Evolutionary conservation across 176 grass and related monocot species (phyloP).

Genomic region (Hsuehochloa calcarea): DNA sequence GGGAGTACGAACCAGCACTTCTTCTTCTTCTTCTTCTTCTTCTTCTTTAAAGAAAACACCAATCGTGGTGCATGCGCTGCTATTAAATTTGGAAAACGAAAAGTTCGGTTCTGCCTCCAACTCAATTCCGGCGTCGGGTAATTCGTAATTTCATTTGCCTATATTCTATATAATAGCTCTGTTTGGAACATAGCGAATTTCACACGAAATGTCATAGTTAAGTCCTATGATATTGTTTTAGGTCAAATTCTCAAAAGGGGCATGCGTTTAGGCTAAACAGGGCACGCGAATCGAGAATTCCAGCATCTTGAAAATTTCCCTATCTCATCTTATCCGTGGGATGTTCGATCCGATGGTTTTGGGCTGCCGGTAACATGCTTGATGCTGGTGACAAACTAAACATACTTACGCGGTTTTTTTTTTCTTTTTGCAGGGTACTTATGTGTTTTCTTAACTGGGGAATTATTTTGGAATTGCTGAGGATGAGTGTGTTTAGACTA

Average conservation of each 20-base stretch:
- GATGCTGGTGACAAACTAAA: not conserved
- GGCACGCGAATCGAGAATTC: not conserved
- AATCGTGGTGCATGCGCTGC: slow-evolving; percentile 12
- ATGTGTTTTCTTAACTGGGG: not conserved
- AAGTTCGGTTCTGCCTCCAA: slow-evolving; percentile 35
- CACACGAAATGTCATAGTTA: no score
- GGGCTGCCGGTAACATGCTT: not conserved
- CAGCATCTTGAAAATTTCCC: no score
- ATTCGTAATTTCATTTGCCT: no score
- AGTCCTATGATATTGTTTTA: not conserved
- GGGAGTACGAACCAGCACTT: not conserved
- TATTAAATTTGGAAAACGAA: slow-evolving; percentile 37
- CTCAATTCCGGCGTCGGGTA: not conserved
- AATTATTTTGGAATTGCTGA: not conserved
- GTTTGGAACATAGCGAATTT: no score
- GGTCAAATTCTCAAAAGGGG: not conserved
- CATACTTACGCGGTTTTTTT: not conserved
- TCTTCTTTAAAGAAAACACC: slow-evolving; percentile 34
- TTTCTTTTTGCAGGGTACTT: not conserved
- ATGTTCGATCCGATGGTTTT: not conserved
- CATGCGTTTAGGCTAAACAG: not conserved
- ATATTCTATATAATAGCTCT: no score
- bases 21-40: not conserved
- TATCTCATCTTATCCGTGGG: not conserved
- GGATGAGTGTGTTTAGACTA: not conserved